Base-by-base conservation (phyloP, 805 yeast species). In the Jamesozyma lodderae region DNA sequence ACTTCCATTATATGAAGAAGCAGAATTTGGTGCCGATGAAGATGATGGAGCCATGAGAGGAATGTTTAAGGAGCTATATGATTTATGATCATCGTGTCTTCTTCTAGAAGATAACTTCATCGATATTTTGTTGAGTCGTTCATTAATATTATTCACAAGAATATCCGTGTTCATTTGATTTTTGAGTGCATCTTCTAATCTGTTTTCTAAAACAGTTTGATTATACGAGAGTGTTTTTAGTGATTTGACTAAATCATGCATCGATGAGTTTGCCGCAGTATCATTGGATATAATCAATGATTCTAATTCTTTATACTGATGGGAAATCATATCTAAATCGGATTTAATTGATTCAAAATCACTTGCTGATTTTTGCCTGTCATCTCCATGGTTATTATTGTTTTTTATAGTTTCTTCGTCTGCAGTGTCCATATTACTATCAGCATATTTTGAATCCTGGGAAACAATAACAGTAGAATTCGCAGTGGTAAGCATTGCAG, bases 131-230 rank as follows among this genome's bases (percentile, higher is more conserved):
- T 45, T 47, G 18, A 52, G 28, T 35, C 53, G 35, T 35, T 51
- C 43, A 27, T 51, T 55, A 22, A 57, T 36, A 21, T 47, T 47
- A 39, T 60, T 60, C 10, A 60, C 59, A 16, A 57, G 40, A 3
- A 53, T 41, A 40, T 60, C 65, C 6, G 65, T 58, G 40, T 59
- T 59, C 48, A 55, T 48, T 37, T 60, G 65, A 40, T 60, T 60
- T 31, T 50, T 57, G 35, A 59, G 37, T 22, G 55, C 48, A 41
- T 60, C 65, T 28, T 60, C 63, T 25, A 60, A 35, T 39, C 53
- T 59, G 43, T 55, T 60, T 39, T 60, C 63, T 21, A 60, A 42
- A 1, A 58, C 56, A n/a, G 52, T 43, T 40, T 60, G 65, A 37
- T 61, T 60, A 29, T 58, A 53, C 8, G 57, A 47, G 4, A 60